Evolutionary conservation across 1,139 yeast species (phyloP), one percentile per base, ranked within the genome.

Genomic region (Saccharomyces hybrid): DNA sequence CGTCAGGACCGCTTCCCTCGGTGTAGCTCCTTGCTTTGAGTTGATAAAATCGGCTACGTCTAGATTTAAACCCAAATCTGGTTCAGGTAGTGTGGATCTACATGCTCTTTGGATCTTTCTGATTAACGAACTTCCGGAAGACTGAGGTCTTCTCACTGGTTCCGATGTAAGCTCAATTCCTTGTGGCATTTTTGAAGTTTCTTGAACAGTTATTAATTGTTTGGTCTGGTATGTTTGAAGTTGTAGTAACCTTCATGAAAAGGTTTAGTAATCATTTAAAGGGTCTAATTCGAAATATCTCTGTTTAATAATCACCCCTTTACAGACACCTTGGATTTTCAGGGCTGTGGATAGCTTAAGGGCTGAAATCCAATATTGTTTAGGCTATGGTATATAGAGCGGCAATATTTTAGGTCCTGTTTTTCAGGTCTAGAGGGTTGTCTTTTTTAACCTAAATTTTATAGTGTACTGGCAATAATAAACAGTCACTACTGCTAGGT

Each of bases 1-100:
- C n/a, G 93, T 86, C 61, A 84, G 79, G 4, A 96, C 96, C 1
- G 98, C 98, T 66, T 91, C 97, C 59, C 97, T 79, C 3, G 99
- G 97, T 14, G 88, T 78, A 21, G 84, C 80, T 19, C 96, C 98
- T 72, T 91, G 96, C 68, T 93, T 93, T 57, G 88, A 91, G 69
- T 93, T 93, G 71, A 93, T 84, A 64, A 86, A 79, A 71, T 93
- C 99, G 60, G 98, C 93, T 59, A 93, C 91, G 68, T 93, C 98
- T 63, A 93, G 75, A 70, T 91, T 93, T 61, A 90, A 75, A 1
- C 91, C 88, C 58, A 91, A 78, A 67, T 93, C 93, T 6, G 99
- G 98, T 72, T 91, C 97, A 53, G 80, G 78, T 55, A 88, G 76
- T 2, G 93, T 78, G 49, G 95, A 87, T 61, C 95, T 81, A 66